These are phyloP conservation scores for Paulownia fortunei DNA, from an alignment of 257 asterid genomes.

Conservation along the genomic window DNA sequence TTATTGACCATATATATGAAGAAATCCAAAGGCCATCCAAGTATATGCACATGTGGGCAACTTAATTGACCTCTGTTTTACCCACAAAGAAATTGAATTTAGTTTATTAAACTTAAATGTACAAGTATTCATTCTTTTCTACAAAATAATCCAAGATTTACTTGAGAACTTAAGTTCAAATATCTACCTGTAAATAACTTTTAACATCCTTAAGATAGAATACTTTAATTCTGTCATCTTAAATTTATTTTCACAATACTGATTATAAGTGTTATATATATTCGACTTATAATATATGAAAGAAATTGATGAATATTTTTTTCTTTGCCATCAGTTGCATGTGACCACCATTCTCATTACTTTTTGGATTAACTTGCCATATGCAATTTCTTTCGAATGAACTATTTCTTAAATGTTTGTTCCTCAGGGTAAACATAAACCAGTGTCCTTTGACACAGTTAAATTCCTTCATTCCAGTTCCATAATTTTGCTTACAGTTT, in stretches of 20 bases:
- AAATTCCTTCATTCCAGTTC: slow-evolving; percentile 1
- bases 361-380: neutral
- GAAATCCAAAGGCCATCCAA: neutral
- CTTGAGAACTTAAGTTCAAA: neutral
- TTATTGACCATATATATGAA: too few species aligned
- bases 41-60: slow-evolving; percentile 1
- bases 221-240: neutral
- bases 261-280: neutral
- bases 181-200: neutral
- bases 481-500: neutral
- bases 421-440: neutral
- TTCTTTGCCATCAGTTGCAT: neutral
- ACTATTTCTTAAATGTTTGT: slow-evolving; percentile 5
- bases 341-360: neutral
- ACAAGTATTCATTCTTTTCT: neutral
- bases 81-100: neutral
- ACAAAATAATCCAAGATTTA: neutral
- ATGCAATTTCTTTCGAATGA: neutral
- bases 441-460: neutral
- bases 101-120: too few species aligned
- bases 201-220: neutral
- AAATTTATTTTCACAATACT: neutral
- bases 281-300: neutral
- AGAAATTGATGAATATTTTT: neutral
- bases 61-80: neutral